Percentiles rank a stretch among this genome's conserved stretches.
These are phyloP conservation scores for Hanseniaspora clermontiae DNA, from an alignment of 805 yeast species.

Conservation along the genomic window DNA sequence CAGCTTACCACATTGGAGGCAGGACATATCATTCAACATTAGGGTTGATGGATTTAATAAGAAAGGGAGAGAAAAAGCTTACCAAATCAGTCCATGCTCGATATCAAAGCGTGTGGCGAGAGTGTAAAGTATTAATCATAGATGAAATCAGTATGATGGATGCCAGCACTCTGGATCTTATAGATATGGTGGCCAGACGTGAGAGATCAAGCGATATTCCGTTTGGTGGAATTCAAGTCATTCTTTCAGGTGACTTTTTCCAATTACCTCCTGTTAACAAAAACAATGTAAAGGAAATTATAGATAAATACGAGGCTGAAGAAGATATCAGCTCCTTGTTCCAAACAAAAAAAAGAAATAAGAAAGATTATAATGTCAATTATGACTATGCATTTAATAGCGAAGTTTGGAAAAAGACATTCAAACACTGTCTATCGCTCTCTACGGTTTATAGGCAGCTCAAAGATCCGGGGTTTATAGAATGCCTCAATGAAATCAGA, in stretches of 20 bases:
- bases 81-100: conserved; percentile 30
- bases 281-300: conserved; percentile 26
- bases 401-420: conserved; percentile 45
- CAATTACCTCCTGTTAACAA: conserved; percentile 69
- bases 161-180: conserved; percentile 59
- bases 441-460: conserved; percentile 63
- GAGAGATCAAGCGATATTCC: conserved; percentile 42
- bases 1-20: conserved; percentile 91
- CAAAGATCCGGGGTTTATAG: conserved; percentile 55
- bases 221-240: conserved; percentile 87
- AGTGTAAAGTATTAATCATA: conserved; percentile 57
- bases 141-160: conserved; percentile 96
- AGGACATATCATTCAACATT: conserved; percentile 74
- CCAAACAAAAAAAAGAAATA: conserved; percentile 14
- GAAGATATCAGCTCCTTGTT: neutral
- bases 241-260: conserved; percentile 89
- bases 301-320: conserved; percentile 17
- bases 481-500: conserved; percentile 66
- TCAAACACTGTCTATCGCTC: conserved; percentile 45
- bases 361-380: conserved; percentile 16
- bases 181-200: conserved; percentile 54
- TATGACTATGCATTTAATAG: conserved; percentile 54
- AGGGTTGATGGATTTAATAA: conserved; percentile 72
- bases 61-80: conserved; percentile 35
- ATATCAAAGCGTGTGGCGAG: conserved; percentile 42